These are phyloP conservation scores for Leccinum truebloodii DNA, from an alignment of 768 basidiomycete species.

Conservation along the genomic window DNA sequence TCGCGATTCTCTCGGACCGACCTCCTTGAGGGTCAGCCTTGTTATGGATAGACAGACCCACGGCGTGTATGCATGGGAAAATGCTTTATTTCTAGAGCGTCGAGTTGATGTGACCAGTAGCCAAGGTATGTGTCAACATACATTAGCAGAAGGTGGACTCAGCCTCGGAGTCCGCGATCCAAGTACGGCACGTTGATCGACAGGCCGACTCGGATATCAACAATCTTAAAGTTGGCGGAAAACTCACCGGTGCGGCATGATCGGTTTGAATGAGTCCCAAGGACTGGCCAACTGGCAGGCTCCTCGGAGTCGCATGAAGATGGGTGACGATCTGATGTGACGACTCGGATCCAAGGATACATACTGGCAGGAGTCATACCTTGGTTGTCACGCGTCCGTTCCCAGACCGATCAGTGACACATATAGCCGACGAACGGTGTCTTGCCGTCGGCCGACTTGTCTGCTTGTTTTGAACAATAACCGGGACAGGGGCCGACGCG, in stretches of 20 bases:
- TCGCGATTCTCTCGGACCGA: slow-evolving; percentile 12
- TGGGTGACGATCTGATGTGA: background rate
- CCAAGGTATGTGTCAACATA: background rate
- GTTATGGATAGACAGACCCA: background rate
- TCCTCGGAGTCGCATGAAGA: background rate
- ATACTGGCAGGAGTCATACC: too few relatives aligned
- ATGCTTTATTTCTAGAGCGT: slow-evolving; percentile 9
- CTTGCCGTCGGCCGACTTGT: too few relatives aligned
- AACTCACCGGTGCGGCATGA: background rate
- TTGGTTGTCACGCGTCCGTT: background rate
- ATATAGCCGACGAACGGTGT: too few relatives aligned
- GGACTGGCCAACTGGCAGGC: background rate
- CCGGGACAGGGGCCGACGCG: background rate
- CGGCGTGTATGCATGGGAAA: background rate
- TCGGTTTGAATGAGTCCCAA: slow-evolving; percentile 4
- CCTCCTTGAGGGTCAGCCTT: slow-evolving; percentile 16
- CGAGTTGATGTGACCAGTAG: slow-evolving; percentile 7
- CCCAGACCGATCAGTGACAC: background rate
- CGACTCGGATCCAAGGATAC: background rate
- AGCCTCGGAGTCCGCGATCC: too few relatives aligned
- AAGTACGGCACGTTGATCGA: too few relatives aligned
- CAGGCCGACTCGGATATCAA: too few relatives aligned
- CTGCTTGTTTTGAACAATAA: too few relatives aligned
- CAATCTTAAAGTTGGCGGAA: too few relatives aligned
- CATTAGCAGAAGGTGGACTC: too few relatives aligned